phyloP scores from a whole-genome alignment of 2,329 filamentous ascomycete species.

The Elsinoe arachidis region DNA sequence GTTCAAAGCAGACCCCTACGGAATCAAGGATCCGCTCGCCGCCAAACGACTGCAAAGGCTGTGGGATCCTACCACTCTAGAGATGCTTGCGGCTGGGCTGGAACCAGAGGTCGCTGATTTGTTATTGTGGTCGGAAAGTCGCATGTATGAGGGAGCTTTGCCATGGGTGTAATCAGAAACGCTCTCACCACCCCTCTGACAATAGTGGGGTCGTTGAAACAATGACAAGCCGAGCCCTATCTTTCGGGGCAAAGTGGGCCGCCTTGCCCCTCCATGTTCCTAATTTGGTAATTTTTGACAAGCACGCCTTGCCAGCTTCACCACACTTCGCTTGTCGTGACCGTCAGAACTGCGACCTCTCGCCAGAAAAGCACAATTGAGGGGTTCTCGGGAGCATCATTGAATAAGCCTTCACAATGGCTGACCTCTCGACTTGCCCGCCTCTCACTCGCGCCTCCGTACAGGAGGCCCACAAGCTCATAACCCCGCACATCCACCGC shows the following conservation, averaged over 20 bases:
- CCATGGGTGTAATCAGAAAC: not conserved
- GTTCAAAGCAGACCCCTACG: slow-evolving; percentile 35
- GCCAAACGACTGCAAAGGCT: slow-evolving; percentile 34
- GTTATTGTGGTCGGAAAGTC: not conserved
- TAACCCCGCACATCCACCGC: slow-evolving; percentile 66
- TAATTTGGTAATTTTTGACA: not conserved
- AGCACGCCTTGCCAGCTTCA: not conserved
- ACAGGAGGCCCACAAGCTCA: slow-evolving; percentile 59
- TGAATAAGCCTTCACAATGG: slow-evolving; percentile 29
- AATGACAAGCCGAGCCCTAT: not conserved
- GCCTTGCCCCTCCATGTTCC: not conserved
- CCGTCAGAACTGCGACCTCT: not conserved
- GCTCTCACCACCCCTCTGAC: not conserved
- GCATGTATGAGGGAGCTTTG: not conserved
- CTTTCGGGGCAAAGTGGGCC: not conserved
- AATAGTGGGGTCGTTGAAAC: not conserved
- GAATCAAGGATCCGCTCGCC: slow-evolving; percentile 26
- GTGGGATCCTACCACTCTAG: slow-evolving; percentile 24
- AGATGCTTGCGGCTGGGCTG: not conserved
- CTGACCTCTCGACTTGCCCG: slow-evolving; percentile 38
- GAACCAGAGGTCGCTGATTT: slow-evolving; percentile 1
- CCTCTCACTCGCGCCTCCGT: slow-evolving; percentile 68
- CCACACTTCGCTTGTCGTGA: not conserved
- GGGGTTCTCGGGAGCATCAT: too few species aligned
- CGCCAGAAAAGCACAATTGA: too few species aligned